phyloP scores from a whole-genome alignment of 495 filamentous ascomycete species.

The Platismatia glauca region DNA sequence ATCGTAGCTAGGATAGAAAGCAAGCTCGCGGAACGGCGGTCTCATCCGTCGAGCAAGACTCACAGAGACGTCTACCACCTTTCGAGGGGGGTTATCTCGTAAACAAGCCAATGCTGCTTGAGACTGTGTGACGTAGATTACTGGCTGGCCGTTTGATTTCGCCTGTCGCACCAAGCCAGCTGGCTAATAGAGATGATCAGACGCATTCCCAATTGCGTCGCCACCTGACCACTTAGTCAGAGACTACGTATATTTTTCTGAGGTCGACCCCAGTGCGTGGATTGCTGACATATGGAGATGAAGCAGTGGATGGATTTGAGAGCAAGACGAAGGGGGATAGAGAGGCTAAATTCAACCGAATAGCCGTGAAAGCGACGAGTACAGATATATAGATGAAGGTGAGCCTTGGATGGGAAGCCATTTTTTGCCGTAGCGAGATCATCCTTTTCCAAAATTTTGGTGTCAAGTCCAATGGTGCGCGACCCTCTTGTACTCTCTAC shows the following conservation, averaged over 20 bases:
- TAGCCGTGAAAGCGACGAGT: conserved; percentile 3
- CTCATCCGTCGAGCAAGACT: conserved; percentile 17
- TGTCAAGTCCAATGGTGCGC: neutral
- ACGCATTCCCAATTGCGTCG: conserved; percentile 30
- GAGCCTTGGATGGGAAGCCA: neutral
- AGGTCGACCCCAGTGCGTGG: too few relatives aligned
- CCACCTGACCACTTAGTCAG: conserved; percentile 26
- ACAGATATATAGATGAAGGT: neutral
- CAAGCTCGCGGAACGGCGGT: conserved; percentile 28
- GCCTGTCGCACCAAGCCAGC: conserved; percentile 36
- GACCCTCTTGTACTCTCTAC: neutral
- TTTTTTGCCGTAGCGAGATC: neutral
- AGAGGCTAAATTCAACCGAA: neutral
- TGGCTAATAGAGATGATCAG: conserved; percentile 30
- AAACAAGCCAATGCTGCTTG: conserved; percentile 29
- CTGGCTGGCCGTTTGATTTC: conserved; percentile 28
- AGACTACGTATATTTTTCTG: too few relatives aligned
- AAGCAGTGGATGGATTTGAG: too few relatives aligned
- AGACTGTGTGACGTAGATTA: conserved; percentile 32
- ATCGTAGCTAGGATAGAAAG: conserved; percentile 33
- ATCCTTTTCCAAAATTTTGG: neutral
- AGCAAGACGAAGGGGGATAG: neutral
- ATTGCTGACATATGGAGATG: too few relatives aligned
- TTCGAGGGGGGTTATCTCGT: conserved; percentile 26
- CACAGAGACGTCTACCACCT: conserved; percentile 27